Evolutionary conservation across 768 basidiomycete genomes (phyloP).

Genomic region (Suillus variegatus): DNA sequence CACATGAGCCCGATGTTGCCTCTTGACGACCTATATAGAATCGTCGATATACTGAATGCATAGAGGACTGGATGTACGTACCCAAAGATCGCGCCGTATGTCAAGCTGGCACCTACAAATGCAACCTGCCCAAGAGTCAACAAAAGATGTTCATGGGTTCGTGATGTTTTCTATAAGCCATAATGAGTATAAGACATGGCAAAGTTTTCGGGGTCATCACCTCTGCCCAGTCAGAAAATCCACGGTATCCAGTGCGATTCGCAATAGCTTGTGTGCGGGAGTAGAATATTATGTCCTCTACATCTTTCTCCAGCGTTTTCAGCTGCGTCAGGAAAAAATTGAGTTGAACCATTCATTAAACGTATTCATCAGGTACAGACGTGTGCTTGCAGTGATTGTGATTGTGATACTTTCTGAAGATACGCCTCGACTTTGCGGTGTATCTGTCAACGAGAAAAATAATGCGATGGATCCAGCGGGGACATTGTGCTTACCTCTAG

Average conservation of each 20-base stretch:
- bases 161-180: constrained; percentile 8
- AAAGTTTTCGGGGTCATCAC: not conserved
- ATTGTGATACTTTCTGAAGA: constrained; percentile 7
- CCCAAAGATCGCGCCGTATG: constrained; percentile 29
- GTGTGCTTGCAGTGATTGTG: constrained; percentile 6
- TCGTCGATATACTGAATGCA: not conserved
- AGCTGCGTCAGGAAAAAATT: constrained; percentile 5
- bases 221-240: constrained; percentile 24
- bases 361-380: not conserved
- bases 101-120: constrained; percentile 23
- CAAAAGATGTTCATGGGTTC: constrained; percentile 10
- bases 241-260: constrained; percentile 23
- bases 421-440: not conserved
- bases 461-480: not conserved
- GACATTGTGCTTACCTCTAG: not conserved
- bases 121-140: constrained; percentile 10
- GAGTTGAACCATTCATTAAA: not conserved
- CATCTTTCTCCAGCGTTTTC: constrained; percentile 1
- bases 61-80: constrained; percentile 6
- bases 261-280: constrained; percentile 20
- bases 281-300: constrained; percentile 7
- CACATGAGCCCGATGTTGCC: constrained; percentile 28
- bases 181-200: not conserved
- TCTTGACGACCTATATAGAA: constrained; percentile 17
- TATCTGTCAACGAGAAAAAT: not conserved